Base-by-base conservation (phyloP, 2,329 filamentous ascomycete genomes). In the Colletotrichum tanaceti region DNA sequence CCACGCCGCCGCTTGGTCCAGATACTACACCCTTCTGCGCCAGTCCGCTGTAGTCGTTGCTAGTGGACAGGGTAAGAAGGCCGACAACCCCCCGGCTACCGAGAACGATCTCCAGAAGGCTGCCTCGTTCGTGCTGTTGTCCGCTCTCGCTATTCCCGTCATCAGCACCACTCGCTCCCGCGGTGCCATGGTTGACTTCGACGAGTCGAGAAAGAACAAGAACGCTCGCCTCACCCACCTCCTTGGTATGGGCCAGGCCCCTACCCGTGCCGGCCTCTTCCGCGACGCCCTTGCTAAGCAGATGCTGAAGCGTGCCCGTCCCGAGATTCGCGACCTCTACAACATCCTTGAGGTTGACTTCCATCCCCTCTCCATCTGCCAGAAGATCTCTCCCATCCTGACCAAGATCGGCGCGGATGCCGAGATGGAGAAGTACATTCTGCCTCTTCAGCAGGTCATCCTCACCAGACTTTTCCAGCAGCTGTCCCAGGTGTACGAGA, bases 291-390 rank as follows among this genome's bases (percentile, higher is more conserved):
- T 97, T 73, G 95, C 93, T 84, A 98, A 98, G 86, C 93, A 94
- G 69, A 90, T 99, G 49, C 89, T 98, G 70, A 94, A 95, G 84
- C 93, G 94, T 73, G 95, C 92, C 71, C 91, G 93, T 66, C 93
- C 96, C 44, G 96, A 99, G 83, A 99, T 99, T 74, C 91, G 94
- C 68, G 94, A 98, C 68, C 89, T 99, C 52, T 99, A 98, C 89
- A 97, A 97, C 83, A 99, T 99, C 74, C 89, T 99, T 46, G 96
- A 99, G 84, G 95, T 98, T 73, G 96, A 99, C 80, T 99, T 99
- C 87, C 96, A 99, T 80, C 96, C 96, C 62, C 88, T 99, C 68
- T 98, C 95, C 44, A 99, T 99, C 78, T 98, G 96, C 90, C 91
- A 97, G 83, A 98, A 98, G 88, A 98, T 99, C 74, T 97, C 95